phyloP scores from a whole-genome alignment of 2,329 filamentous ascomycete genomes.

The Cordyceps cicadae region DNA sequence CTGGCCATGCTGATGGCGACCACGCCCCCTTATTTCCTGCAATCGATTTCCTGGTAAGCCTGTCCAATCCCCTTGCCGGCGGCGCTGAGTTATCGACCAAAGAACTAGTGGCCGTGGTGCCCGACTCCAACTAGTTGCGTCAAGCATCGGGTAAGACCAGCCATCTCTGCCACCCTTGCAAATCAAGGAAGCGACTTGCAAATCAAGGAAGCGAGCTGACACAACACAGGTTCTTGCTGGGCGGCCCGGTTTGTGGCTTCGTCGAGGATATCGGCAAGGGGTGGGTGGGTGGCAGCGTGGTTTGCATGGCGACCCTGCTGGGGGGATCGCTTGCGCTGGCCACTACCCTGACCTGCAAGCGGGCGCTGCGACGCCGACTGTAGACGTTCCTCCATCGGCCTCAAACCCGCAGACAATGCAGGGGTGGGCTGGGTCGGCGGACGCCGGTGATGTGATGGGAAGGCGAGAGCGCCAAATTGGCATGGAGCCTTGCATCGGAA shows the following conservation, averaged over 20 bases:
- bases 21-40: background rate
- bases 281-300: background rate
- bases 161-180: background rate
- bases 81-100: background rate
- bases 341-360: background rate
- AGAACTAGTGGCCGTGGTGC: background rate
- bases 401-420: background rate
- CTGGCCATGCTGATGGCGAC: background rate
- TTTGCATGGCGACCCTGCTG: background rate
- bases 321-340: background rate
- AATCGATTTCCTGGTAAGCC: background rate
- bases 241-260: background rate
- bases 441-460: background rate
- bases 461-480: background rate
- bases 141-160: background rate
- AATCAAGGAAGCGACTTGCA: background rate
- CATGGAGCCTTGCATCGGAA: background rate
- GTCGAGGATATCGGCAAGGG: background rate
- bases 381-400: background rate
- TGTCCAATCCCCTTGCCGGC: background rate
- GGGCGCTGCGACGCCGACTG: background rate
- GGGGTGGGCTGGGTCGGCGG: background rate
- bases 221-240: background rate
- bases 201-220: no score
- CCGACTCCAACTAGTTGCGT: background rate